phyloP scores from a whole-genome alignment of 164 flowering plant genomes.

The Aristolochia fimbriata region DNA sequence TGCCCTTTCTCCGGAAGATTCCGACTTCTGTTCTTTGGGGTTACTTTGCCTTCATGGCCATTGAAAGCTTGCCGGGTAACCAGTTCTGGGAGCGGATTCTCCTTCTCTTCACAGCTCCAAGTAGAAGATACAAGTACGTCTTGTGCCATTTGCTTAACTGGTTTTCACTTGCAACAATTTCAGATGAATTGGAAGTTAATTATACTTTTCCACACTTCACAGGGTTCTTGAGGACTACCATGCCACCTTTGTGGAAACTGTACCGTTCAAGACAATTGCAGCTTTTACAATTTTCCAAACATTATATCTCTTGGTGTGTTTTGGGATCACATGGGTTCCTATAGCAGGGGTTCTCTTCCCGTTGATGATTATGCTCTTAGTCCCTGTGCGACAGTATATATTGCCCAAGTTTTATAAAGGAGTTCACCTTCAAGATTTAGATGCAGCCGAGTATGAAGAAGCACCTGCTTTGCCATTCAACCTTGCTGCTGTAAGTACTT shows the following conservation, averaged over 20 bases:
- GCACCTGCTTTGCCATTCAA: slow-evolving; percentile 79
- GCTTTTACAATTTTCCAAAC: slow-evolving; percentile 82
- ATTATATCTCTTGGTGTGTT: slow-evolving; percentile 61
- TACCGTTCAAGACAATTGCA: slow-evolving; percentile 86
- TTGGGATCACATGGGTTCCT: slow-evolving; percentile 96
- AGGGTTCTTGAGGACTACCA: slow-evolving; percentile 95
- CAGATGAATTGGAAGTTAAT: background rate
- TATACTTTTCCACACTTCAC: slow-evolving; percentile 10
- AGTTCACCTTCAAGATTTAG: slow-evolving; percentile 88
- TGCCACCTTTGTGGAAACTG: slow-evolving; percentile 96
- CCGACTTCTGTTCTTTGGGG: slow-evolving; percentile 99
- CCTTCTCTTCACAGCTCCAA: slow-evolving; percentile 90
- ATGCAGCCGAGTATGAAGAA: slow-evolving; percentile 96
- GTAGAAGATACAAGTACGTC: slow-evolving; percentile 87
- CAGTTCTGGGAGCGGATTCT: slow-evolving; percentile 98
- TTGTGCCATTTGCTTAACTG: background rate
- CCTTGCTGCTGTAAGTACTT: slow-evolving; percentile 41
- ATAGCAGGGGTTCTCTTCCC: slow-evolving; percentile 95
- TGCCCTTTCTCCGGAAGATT: slow-evolving; percentile 89
- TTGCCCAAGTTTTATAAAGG: slow-evolving; percentile 94
- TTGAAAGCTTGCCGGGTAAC: slow-evolving; percentile 97
- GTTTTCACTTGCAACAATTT: background rate
- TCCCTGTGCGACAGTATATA: slow-evolving; percentile 87
- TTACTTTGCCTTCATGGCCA: slow-evolving; percentile 98
- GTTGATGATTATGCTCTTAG: slow-evolving; percentile 90